A percentile compares a stretch with the other conserved stretches of the same genome.
phyloP scores from a whole-genome alignment of 2,329 filamentous ascomycete genomes.

The Ustilaginoidea virens region DNA sequence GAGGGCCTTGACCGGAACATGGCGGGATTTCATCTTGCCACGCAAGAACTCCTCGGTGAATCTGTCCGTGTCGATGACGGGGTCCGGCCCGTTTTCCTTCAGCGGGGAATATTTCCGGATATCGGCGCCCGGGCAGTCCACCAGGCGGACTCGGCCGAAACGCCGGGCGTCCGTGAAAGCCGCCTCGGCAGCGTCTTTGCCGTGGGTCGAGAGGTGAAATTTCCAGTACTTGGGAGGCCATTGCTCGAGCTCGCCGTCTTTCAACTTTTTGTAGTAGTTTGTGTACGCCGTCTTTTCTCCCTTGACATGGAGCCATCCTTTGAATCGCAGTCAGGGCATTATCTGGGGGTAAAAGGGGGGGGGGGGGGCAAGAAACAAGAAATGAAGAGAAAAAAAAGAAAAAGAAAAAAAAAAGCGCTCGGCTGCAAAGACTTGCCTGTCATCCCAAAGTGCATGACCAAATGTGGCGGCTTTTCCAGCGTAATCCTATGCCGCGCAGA shows the following conservation, averaged over 20 bases:
- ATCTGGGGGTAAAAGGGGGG: no score
- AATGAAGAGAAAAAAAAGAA: no score
- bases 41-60: slow-evolving; percentile 64
- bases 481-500: slow-evolving; percentile 17
- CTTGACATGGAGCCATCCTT: slow-evolving; percentile 76
- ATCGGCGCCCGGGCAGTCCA: slow-evolving; percentile 62
- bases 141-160: slow-evolving; percentile 63
- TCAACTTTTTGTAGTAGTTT: slow-evolving; percentile 64
- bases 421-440: slow-evolving; percentile 26
- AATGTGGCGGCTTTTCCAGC: slow-evolving; percentile 65
- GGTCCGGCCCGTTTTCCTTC: slow-evolving; percentile 87
- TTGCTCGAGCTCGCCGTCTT: slow-evolving; percentile 36
- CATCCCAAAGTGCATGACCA: slow-evolving; percentile 79
- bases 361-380: no score
- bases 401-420: no score
- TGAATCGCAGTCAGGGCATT: no score
- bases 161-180: slow-evolving; percentile 78
- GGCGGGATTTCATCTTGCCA: slow-evolving; percentile 57
- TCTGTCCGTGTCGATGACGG: slow-evolving; percentile 63
- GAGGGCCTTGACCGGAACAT: slow-evolving; percentile 77
- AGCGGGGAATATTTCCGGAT: slow-evolving; percentile 67
- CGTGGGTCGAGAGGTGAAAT: slow-evolving; percentile 56
- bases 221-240: slow-evolving; percentile 93
- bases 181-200: slow-evolving; percentile 36
- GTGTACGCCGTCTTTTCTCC: slow-evolving; percentile 65